A percentile compares a stretch with the other conserved stretches of the same genome.
phyloP scores from a whole-genome alignment of 2,329 filamentous ascomycete genomes.

The Xylaria digitata region DNA sequence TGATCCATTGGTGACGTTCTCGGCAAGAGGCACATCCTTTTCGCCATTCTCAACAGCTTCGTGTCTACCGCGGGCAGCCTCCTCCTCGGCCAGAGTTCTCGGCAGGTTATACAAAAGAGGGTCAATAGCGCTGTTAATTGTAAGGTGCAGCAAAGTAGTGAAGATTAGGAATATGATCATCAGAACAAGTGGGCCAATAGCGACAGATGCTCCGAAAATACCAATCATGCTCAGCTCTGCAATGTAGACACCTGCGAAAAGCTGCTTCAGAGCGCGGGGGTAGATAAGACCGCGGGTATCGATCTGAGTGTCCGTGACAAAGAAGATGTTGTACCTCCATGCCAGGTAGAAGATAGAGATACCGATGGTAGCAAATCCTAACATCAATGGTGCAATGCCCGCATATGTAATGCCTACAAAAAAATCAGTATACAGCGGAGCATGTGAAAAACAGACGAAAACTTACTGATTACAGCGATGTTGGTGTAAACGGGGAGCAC shows the following conservation, averaged over 20 bases:
- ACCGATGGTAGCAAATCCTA: slow-evolving; percentile 83
- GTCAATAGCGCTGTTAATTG: slow-evolving; percentile 76
- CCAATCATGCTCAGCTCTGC: slow-evolving; percentile 86
- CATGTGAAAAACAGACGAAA: neutral
- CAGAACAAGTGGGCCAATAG: slow-evolving; percentile 75
- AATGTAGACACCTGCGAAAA: slow-evolving; percentile 86
- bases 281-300: slow-evolving; percentile 92
- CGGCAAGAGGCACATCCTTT: slow-evolving; percentile 39
- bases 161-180: slow-evolving; percentile 83
- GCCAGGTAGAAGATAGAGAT: slow-evolving; percentile 86
- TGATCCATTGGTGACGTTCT: slow-evolving; percentile 31
- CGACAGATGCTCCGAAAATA: slow-evolving; percentile 77
- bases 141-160: slow-evolving; percentile 79
- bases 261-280: slow-evolving; percentile 85
- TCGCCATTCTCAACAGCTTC: slow-evolving; percentile 31
- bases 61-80: slow-evolving; percentile 46
- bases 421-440: slow-evolving; percentile 36
- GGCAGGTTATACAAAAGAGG: slow-evolving; percentile 84
- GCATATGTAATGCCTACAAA: slow-evolving; percentile 81
- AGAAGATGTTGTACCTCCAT: slow-evolving; percentile 91
- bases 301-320: slow-evolving; percentile 82
- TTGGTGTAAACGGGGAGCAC: slow-evolving; percentile 85
- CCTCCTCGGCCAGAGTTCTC: slow-evolving; percentile 70
- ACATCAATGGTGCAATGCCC: slow-evolving; percentile 84
- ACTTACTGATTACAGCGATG: slow-evolving; percentile 80